Conservation (phyloP, 805 yeast genomes). For the Yarrowia deformans region DNA sequence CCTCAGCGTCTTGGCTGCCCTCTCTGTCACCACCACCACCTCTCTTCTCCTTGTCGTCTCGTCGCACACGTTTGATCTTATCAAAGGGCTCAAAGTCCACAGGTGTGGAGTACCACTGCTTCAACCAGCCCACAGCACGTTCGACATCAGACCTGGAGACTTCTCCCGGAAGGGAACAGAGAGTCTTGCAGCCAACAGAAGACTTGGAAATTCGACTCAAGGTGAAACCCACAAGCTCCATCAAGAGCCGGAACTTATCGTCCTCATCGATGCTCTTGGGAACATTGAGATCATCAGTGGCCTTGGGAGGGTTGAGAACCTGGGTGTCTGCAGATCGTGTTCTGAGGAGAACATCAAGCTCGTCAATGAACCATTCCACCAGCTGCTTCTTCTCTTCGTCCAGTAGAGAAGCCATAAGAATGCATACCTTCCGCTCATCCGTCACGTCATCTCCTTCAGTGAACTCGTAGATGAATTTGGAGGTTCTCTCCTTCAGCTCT, state of each 20-base stretch:
- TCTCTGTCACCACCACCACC: slow-evolving; percentile 40
- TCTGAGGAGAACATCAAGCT: slow-evolving; percentile 26
- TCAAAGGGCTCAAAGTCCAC: slow-evolving; percentile 26
- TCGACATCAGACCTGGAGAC: background rate
- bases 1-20: background rate
- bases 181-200: slow-evolving; percentile 25
- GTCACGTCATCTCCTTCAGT: slow-evolving; percentile 45
- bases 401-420: slow-evolving; percentile 59
- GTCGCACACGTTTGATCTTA: slow-evolving; percentile 40
- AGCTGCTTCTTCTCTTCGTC: slow-evolving; percentile 55
- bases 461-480: slow-evolving; percentile 48
- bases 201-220: background rate
- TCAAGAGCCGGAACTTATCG: slow-evolving; percentile 58
- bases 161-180: slow-evolving; percentile 1
- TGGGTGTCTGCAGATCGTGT: slow-evolving; percentile 49
- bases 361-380: slow-evolving; percentile 56
- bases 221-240: slow-evolving; percentile 55
- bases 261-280: slow-evolving; percentile 48
- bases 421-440: slow-evolving; percentile 59
- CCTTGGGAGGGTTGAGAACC: slow-evolving; percentile 41
- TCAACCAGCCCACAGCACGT: slow-evolving; percentile 52
- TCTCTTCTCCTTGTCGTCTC: slow-evolving; percentile 43
- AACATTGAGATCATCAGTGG: slow-evolving; percentile 7
- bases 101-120: slow-evolving; percentile 1
- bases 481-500: slow-evolving; percentile 39